Base-by-base conservation (phyloP, 352 stramenopile genomes). In the Pythium grandisporangium region DNA sequence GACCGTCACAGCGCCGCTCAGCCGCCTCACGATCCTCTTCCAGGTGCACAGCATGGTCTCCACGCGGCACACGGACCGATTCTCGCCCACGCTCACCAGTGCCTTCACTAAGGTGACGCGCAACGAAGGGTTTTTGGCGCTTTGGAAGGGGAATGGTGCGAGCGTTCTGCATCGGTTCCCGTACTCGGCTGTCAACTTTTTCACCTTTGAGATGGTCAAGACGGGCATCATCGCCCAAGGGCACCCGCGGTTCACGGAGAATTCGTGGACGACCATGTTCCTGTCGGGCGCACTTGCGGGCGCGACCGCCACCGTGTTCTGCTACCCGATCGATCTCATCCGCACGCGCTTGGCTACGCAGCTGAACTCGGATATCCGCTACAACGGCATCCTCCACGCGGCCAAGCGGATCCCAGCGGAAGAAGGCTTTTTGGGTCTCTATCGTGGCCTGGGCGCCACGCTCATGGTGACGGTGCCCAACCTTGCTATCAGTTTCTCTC, bases 121-220 rank as follows among this genome's bases (percentile, higher is more conserved):
- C 58, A 87, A 95, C 45, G 93, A 97, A 55, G 94, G 94, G 7
- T 57, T 92, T 11, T 48, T 87, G 12, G 81, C 86, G 42, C 73
- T 98, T 10, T 98, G 94, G 94, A 98, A 96, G 49, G 94, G 94
- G 37, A 98, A 98, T 52, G 93, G 92, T 22, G 95, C 93, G 19
- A 97, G 86, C 25, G 89, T 97, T 10, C 55, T 98, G 22, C 94
- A 98, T 62, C 78, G 94, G 14, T 98, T 98, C 63, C 94, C 94
- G 37, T 98, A 97, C 61, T 97, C 86, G 32, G 94, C 91, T 0
- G 96, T 98, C 48, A 98, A 98, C 47, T 98, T 98, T 61, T 97
- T 92, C 55, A 92, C 91, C 30, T 98, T 97, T 50, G 94, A 98
- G 64, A 75, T 88, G 73, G 50, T 93, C 70, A 90, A 82, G 76